Percentiles rank a stretch among this genome's conserved stretches.
Evolutionary conservation across 257 asterid species (phyloP).

Genomic region (Ocimum tenuiflorum): DNA sequence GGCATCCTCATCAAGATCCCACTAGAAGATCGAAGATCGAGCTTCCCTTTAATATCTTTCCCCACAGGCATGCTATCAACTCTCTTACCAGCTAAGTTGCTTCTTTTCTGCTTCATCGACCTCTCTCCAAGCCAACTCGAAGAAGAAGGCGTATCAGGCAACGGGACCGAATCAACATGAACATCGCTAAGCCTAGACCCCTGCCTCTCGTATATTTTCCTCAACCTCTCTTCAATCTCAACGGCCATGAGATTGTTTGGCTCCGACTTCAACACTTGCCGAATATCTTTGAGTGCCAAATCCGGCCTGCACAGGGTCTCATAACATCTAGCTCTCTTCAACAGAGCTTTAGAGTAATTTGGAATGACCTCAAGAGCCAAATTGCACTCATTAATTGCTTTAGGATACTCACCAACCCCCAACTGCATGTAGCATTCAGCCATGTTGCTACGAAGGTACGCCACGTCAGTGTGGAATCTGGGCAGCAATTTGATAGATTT

Average conservation of each 20-base stretch:
- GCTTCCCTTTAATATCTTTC: too few relatives aligned
- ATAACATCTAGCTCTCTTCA: conserved; percentile 84
- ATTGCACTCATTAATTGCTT: conserved; percentile 76
- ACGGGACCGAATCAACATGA: conserved; percentile 33
- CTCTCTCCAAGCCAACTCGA: conserved; percentile 34
- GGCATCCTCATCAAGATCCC: conserved; percentile 2
- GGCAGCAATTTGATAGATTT: conserved; percentile 80
- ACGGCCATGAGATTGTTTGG: conserved; percentile 73
- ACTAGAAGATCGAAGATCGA: conserved; percentile 8
- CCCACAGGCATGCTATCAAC: conserved; percentile 7
- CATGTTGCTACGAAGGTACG: conserved; percentile 66
- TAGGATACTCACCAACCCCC: conserved; percentile 64
- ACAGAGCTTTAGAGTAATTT: conserved; percentile 64
- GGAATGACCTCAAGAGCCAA: conserved; percentile 84
- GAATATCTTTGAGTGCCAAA: conserved; percentile 65
- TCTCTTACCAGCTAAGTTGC: conserved; percentile 27
- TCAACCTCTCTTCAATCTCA: conserved; percentile 68
- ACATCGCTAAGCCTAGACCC: conserved; percentile 35
- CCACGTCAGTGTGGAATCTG: conserved; percentile 57
- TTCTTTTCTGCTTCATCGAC: conserved; percentile 32
- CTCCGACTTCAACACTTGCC: conserved; percentile 49
- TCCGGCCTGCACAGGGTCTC: conserved; percentile 66
- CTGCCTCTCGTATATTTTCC: conserved; percentile 40
- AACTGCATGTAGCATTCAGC: conserved; percentile 83
- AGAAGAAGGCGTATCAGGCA: conserved; percentile 39